phyloP scores from a whole-genome alignment of 2,329 filamentous ascomycete species.

The Mollisia scopiformis region DNA sequence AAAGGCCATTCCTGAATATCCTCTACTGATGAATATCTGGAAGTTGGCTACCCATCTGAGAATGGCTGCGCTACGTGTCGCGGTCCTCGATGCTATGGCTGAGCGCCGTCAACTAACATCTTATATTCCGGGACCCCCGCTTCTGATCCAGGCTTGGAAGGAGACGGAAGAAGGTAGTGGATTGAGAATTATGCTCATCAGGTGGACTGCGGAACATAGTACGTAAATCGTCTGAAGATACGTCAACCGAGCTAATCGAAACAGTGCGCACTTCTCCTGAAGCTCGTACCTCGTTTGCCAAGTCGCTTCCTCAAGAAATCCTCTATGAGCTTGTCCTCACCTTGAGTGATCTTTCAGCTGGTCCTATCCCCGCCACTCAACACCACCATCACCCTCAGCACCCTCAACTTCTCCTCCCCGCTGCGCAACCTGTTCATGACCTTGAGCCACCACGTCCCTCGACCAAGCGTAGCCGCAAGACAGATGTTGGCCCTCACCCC shows the following conservation, averaged over 20 bases:
- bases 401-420: conserved; percentile 1
- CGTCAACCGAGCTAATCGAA: conserved; percentile 11
- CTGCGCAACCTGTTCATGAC: conserved; percentile 25
- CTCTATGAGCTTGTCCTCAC: conserved; percentile 64
- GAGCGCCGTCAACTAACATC: conserved; percentile 56
- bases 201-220: conserved; percentile 65
- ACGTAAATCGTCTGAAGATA: no score
- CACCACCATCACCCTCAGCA: no score
- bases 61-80: conserved; percentile 31
- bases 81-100: conserved; percentile 56
- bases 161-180: conserved; percentile 63
- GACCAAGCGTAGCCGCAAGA: conserved; percentile 28
- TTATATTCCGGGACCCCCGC: conserved; percentile 58
- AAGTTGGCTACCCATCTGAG: conserved; percentile 32
- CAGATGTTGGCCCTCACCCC: conserved; percentile 14
- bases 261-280: conserved; percentile 44
- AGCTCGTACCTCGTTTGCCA: conserved; percentile 58
- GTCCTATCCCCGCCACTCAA: conserved; percentile 19
- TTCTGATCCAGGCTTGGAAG: conserved; percentile 64
- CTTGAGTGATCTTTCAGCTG: conserved; percentile 56
- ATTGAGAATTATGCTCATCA: conserved; percentile 59
- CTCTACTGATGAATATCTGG: conserved; percentile 33
- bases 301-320: conserved; percentile 63
- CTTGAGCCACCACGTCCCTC: conserved; percentile 37
- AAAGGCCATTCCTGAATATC: conserved; percentile 29